Evolutionary conservation across 192 early-diverging fungal genomes (phyloP).

Genomic region (Chytriomyces sp.): DNA sequence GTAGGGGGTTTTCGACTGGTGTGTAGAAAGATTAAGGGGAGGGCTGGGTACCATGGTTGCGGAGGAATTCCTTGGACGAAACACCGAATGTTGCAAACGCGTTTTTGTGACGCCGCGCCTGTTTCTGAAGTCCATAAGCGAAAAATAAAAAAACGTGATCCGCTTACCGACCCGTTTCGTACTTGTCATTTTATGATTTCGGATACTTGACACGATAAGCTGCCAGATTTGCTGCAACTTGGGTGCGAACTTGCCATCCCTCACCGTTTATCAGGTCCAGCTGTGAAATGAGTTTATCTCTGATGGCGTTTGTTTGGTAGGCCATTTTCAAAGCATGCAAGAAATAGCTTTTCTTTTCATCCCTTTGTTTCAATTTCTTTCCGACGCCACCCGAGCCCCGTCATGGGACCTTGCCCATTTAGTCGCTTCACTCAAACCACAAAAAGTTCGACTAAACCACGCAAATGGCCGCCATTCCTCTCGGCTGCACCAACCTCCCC

Average conservation of each 20-base stretch:
- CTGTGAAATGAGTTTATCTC: conserved; percentile 37
- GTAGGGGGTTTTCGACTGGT: no score
- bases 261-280: conserved; percentile 37
- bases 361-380: no score
- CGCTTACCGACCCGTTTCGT: conserved; percentile 30
- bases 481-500: no score
- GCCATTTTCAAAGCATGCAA: conserved; percentile 45
- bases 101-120: conserved; percentile 38
- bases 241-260: conserved; percentile 45
- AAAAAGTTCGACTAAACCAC: no score
- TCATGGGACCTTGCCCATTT: no score
- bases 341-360: no score
- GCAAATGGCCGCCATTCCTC: no score
- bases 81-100: conserved; percentile 44
- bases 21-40: no score
- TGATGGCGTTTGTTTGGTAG: conserved; percentile 42
- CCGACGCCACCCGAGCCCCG: no score
- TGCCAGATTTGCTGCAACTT: conserved; percentile 36
- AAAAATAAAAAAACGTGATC: background rate
- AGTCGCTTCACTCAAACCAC: no score
- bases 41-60: conserved; percentile 37
- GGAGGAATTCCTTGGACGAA: conserved; percentile 37
- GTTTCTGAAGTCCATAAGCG: background rate
- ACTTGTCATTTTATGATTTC: conserved; percentile 42
- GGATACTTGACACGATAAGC: conserved; percentile 38